Evolutionary conservation across 129 eudicot genomes (phyloP).

Genomic region (Calendula officinalis): DNA sequence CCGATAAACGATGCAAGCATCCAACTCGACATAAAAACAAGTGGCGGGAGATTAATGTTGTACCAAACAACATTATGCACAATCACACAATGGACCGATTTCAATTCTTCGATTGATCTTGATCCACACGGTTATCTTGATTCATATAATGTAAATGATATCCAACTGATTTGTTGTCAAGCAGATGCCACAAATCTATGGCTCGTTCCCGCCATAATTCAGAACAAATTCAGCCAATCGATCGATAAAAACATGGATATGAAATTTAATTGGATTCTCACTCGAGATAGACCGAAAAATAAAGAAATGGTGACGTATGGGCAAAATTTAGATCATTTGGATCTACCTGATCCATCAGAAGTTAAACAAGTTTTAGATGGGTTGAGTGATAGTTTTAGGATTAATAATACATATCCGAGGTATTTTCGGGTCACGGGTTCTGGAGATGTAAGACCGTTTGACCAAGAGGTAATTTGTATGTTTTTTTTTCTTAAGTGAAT

Average conservation of each 20-base stretch:
- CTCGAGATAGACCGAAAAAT: slow-evolving; percentile 50
- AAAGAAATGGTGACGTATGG: slow-evolving; percentile 53
- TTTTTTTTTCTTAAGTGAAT: too few relatives aligned
- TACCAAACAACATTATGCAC: slow-evolving; percentile 51
- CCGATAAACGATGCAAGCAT: slow-evolving; percentile 57
- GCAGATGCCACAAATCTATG: slow-evolving; percentile 51
- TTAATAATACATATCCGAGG: slow-evolving; percentile 45
- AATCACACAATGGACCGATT: slow-evolving; percentile 37
- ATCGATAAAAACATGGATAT: slow-evolving; percentile 35
- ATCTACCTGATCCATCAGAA: slow-evolving; percentile 39
- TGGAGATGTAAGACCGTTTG: slow-evolving; percentile 54
- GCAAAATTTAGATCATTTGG: slow-evolving; percentile 33
- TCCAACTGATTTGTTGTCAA: slow-evolving; percentile 57
- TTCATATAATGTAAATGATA: slow-evolving; percentile 40
- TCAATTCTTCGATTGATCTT: slow-evolving; percentile 34
- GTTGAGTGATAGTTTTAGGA: slow-evolving; percentile 32
- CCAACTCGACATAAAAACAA: slow-evolving; percentile 44
- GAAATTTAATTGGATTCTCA: slow-evolving; percentile 42
- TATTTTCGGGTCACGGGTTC: slow-evolving; percentile 59
- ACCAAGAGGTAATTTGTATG: slow-evolving; percentile 34
- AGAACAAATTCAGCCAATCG: slow-evolving; percentile 36
- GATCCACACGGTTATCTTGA: slow-evolving; percentile 49
- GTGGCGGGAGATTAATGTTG: slow-evolving; percentile 39
- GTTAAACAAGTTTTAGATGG: slow-evolving; percentile 47
- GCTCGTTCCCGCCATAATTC: slow-evolving; percentile 48